These are phyloP conservation scores for Epicoccum sorghinum DNA, from an alignment of 2,329 filamentous ascomycete species.

Conservation along the genomic window DNA sequence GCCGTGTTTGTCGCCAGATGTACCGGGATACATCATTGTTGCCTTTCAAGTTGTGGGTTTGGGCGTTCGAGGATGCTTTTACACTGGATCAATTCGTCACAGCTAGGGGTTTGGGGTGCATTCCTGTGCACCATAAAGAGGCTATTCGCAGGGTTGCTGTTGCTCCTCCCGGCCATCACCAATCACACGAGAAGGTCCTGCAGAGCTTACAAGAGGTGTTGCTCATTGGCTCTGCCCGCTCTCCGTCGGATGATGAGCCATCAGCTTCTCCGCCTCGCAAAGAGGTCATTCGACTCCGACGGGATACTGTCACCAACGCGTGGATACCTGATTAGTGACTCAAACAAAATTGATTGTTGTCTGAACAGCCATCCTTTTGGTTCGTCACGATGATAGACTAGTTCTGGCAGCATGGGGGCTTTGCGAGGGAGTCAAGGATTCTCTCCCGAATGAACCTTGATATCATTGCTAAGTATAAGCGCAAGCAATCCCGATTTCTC, in stretches of 20 bases:
- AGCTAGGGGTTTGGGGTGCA: conserved; percentile 6
- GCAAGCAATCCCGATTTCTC: too few species aligned
- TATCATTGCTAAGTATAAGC: too few species aligned
- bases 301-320: not conserved
- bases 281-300: not conserved
- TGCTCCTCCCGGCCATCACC: conserved; percentile 15
- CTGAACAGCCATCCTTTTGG: too few species aligned
- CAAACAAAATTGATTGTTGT: too few species aligned
- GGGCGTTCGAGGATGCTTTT: conserved; percentile 20
- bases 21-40: conserved; percentile 10
- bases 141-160: conserved; percentile 18
- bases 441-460: too few species aligned
- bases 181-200: conserved; percentile 15
- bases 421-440: too few species aligned
- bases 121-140: conserved; percentile 8
- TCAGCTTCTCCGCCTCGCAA: not conserved
- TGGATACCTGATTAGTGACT: not conserved
- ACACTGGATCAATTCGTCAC: conserved; percentile 21
- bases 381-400: too few species aligned
- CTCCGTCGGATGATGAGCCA: not conserved
- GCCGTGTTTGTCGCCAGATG: conserved; percentile 13
- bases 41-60: conserved; percentile 13
- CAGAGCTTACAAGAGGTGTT: conserved; percentile 9
- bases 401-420: too few species aligned
- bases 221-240: conserved; percentile 3